Evolutionary conservation across 371 early-diverging fungal genomes (phyloP), one percentile per base, ranked within the genome.

Genomic region (Smittium mucronatum): DNA sequence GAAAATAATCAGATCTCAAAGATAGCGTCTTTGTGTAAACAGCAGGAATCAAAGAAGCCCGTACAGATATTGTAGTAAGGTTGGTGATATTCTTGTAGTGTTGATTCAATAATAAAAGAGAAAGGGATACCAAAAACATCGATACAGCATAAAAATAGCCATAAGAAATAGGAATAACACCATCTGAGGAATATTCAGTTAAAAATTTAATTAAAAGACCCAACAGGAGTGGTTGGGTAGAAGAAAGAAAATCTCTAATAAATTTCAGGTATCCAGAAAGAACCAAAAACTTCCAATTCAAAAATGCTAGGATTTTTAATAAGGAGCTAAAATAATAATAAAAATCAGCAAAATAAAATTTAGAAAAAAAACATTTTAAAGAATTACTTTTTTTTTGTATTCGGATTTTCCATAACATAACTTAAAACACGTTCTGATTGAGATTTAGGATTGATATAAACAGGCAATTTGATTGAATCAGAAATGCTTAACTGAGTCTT

Each of bases 131-230:
- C 8, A 59, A 59, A 28, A 59, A 59, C 15, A 59, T 15, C 2
- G 59, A 59, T 8, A 59, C 2, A 21, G 59, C 59, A 26, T 59
- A 59, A 59, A 59, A n/a, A 59, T 59, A 59, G 28, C 59, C 59
- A 59, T 59, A 5, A 5, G 5, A 21, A 5, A 59, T 15, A 5
- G 59, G 28, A 28, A 15, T 59, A 2, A 28, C 2, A 26, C 28
- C 26, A n/a, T 26, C 26, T 59, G 59, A 2, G 26, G 59, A 59
- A 28, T 59, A 59, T 8, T 59, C 26, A 16, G 59, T 5, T n/a
- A 59, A 28, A 59, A 59, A 59, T 2, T 59, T 59, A n/a, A 59
- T 59, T 15, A 59, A 28, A 21, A 59, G 59, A 16, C 59, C 59
- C 15, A 59, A 28, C 2, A 59, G 15, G 8, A 59, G 5, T 16